Conservation (phyloP, 176 grass and related monocot genomes). For the Ampelocalamus luodianensis region DNA sequence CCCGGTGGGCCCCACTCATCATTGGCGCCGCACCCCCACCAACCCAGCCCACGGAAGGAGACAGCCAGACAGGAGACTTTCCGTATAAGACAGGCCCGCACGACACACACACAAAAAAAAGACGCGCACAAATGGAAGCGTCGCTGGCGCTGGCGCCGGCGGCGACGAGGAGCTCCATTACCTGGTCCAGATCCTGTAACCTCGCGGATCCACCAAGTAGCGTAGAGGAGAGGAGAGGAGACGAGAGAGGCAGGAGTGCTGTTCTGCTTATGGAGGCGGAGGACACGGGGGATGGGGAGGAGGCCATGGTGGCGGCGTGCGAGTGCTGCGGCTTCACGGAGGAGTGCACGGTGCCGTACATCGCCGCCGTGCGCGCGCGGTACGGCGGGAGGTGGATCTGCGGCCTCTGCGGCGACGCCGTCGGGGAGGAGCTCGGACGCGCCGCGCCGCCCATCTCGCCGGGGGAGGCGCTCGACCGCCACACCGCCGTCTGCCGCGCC, state of each 20-base stretch:
- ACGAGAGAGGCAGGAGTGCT: not conserved
- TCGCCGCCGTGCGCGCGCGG: slow-evolving; percentile 53
- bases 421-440: slow-evolving; percentile 67
- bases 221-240: not conserved
- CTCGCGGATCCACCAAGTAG: too few species aligned
- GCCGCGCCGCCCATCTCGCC: slow-evolving; percentile 58
- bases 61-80: too few species aligned
- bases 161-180: not conserved
- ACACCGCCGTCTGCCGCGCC: slow-evolving; percentile 45
- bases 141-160: not conserved
- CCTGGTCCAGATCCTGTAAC: not conserved
- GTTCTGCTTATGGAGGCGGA: not conserved
- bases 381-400: slow-evolving; percentile 70
- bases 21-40: too few species aligned
- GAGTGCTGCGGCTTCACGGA: slow-evolving; percentile 80
- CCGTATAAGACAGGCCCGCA: too few species aligned
- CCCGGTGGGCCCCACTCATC: too few species aligned
- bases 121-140: slow-evolving; percentile 35
- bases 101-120: too few species aligned
- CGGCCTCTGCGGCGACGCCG: slow-evolving; percentile 64
- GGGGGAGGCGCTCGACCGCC: slow-evolving; percentile 68
- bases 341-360: slow-evolving; percentile 75
- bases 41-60: too few species aligned
- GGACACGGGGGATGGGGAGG: not conserved
- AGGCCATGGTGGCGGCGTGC: slow-evolving; percentile 54